These are phyloP conservation scores for Centrapalus pauciflorus DNA, from an alignment of 129 eudicot species.

Conservation along the genomic window DNA sequence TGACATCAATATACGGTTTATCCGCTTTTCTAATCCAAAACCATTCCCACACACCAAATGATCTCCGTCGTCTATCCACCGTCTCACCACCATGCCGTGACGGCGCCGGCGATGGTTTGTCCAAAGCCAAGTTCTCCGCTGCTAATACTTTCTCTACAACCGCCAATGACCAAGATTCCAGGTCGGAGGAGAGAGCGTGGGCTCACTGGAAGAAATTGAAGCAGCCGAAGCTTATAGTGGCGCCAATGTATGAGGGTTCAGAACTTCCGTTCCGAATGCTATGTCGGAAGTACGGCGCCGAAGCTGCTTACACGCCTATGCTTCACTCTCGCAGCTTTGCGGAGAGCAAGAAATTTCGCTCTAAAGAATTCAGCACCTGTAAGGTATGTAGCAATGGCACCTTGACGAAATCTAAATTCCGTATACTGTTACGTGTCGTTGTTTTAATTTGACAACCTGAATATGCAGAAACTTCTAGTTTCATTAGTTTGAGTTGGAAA, in stretches of 20 bases:
- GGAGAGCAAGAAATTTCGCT: constrained; percentile 60
- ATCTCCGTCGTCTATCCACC: constrained; percentile 18
- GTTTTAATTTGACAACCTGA: background rate
- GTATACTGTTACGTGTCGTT: background rate
- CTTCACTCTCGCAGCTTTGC: constrained; percentile 66
- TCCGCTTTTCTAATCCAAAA: constrained; percentile 20
- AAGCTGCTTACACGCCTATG: constrained; percentile 98
- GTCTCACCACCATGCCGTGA: background rate
- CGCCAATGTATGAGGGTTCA: constrained; percentile 95
- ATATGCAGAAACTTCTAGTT: background rate
- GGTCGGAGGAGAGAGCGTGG: constrained; percentile 72
- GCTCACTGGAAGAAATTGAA: constrained; percentile 90
- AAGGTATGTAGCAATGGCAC: constrained; percentile 38
- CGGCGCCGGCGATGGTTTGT: background rate
- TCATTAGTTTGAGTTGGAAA: background rate
- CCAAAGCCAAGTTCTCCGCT: background rate
- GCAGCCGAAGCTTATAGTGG: constrained; percentile 66
- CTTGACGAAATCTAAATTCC: background rate
- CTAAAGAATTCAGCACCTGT: constrained; percentile 80
- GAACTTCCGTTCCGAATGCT: constrained; percentile 94
- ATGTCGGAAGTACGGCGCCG: constrained; percentile 90
- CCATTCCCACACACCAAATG: constrained; percentile 12
- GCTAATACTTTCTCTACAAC: background rate
- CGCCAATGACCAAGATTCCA: constrained; percentile 6
- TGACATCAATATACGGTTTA: constrained; percentile 28